Conservation (phyloP, 106 monocot genomes). For the Vanilla planifolia region DNA sequence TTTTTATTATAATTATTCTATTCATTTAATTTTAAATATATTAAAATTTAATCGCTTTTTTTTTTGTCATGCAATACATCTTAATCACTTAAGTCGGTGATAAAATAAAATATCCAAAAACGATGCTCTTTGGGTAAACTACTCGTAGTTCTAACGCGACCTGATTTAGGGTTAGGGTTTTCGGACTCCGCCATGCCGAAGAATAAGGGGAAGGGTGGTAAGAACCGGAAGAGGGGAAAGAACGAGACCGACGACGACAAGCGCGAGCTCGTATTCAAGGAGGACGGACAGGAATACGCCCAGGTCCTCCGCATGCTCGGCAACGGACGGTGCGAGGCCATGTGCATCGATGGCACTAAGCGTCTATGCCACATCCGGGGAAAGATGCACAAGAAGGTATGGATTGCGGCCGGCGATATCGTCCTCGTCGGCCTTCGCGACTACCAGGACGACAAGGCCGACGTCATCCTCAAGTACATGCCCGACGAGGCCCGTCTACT, state of each 20-base stretch:
- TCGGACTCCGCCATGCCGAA: slow-evolving; percentile 58
- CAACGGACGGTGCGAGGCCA: slow-evolving; percentile 65
- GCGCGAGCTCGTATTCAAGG: slow-evolving; percentile 78
- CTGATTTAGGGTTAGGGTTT: too few relatives aligned
- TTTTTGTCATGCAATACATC: too few relatives aligned
- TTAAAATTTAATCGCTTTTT: too few relatives aligned
- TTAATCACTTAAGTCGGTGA: too few relatives aligned
- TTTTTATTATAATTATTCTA: too few relatives aligned
- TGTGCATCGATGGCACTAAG: slow-evolving; percentile 67
- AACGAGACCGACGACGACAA: slow-evolving; percentile 79
- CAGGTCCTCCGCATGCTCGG: slow-evolving; percentile 74
- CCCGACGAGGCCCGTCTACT: slow-evolving; percentile 62
- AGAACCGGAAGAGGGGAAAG: slow-evolving; percentile 74
- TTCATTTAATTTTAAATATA: too few relatives aligned
- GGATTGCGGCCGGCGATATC: slow-evolving; percentile 72
- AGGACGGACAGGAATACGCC: slow-evolving; percentile 75
- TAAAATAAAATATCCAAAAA: too few relatives aligned
- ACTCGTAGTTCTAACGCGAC: too few relatives aligned
- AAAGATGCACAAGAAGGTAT: slow-evolving; percentile 81
- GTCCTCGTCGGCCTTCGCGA: slow-evolving; percentile 65
- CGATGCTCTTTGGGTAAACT: too few relatives aligned
- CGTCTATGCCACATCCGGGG: slow-evolving; percentile 63
- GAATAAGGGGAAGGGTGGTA: slow-evolving; percentile 79
- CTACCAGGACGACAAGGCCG: slow-evolving; percentile 75
- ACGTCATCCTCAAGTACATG: slow-evolving; percentile 78